These are phyloP conservation scores for Harringtonia aguacate DNA, from an alignment of 2,329 filamentous ascomycete species.

Conservation along the genomic window DNA sequence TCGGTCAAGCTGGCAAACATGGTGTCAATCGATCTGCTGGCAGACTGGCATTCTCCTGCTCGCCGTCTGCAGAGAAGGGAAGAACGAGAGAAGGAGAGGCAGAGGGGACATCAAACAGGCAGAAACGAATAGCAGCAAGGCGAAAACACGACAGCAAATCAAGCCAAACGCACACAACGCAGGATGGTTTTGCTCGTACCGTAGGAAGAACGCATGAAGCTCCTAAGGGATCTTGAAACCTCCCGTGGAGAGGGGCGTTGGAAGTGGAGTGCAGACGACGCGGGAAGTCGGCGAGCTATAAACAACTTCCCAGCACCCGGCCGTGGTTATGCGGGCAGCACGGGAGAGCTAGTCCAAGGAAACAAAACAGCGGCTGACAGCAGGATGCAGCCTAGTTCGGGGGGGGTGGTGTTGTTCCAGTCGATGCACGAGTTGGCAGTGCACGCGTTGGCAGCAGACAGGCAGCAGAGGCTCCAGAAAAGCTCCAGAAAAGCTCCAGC, in stretches of 20 bases:
- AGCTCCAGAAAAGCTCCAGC: too few relatives aligned
- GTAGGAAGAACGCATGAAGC: constrained; percentile 9
- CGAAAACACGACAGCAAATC: too few relatives aligned
- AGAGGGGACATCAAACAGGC: background rate
- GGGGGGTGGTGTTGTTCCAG: too few relatives aligned
- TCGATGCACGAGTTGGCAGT: too few relatives aligned
- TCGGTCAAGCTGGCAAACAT: constrained; percentile 19
- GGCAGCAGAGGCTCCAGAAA: too few relatives aligned
- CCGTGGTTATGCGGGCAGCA: background rate
- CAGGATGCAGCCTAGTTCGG: too few relatives aligned
- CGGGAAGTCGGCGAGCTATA: too few relatives aligned
- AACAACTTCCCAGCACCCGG: background rate
- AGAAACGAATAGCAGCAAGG: background rate
- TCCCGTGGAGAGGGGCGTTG: constrained; percentile 1
- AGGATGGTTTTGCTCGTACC: background rate
- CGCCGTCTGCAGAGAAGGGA: too few relatives aligned
- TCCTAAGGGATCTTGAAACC: constrained; percentile 9
- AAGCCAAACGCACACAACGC: too few relatives aligned
- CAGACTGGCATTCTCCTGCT: too few relatives aligned
- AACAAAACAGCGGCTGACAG: too few relatives aligned
- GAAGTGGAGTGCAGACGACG: constrained; percentile 3
- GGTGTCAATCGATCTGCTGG: constrained; percentile 7
- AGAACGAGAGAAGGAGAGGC: background rate
- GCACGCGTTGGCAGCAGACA: too few relatives aligned
- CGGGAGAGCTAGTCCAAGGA: background rate